phyloP scores from a whole-genome alignment of 768 basidiomycete genomes.

The Leccinum obscurum region DNA sequence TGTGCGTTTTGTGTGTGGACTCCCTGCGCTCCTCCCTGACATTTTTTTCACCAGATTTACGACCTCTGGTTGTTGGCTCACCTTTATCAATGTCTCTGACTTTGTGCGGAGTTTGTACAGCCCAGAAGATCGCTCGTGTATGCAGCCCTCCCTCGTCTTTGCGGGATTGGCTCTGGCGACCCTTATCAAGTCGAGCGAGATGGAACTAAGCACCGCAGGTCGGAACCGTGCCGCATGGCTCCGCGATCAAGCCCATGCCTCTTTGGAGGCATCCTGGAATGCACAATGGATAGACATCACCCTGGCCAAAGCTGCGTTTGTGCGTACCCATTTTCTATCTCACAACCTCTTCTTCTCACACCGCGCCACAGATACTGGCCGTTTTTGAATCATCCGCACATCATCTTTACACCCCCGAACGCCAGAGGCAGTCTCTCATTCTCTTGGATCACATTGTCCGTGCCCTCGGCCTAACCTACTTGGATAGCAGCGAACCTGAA shows the following conservation, averaged over 20 bases:
- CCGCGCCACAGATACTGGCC: constrained; percentile 58
- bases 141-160: constrained; percentile 73
- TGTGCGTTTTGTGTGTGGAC: constrained; percentile 41
- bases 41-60: constrained; percentile 47
- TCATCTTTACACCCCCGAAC: constrained; percentile 58
- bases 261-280: constrained; percentile 52
- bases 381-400: constrained; percentile 78
- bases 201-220: constrained; percentile 55
- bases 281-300: constrained; percentile 57
- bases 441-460: constrained; percentile 66
- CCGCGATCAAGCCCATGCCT: constrained; percentile 54
- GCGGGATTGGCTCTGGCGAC: constrained; percentile 69
- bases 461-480: constrained; percentile 50
- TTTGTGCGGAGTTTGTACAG: constrained; percentile 54
- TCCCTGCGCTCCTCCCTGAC: constrained; percentile 8
- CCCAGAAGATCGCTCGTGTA: constrained; percentile 49
- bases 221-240: constrained; percentile 58
- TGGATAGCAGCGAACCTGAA: constrained; percentile 57
- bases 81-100: constrained; percentile 60
- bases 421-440: constrained; percentile 52
- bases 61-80: constrained; percentile 65
- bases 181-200: constrained; percentile 71
- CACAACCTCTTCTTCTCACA: constrained; percentile 14
- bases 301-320: constrained; percentile 73
- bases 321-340: constrained; percentile 31